These are phyloP conservation scores for Acmispon strigosus DNA, from an alignment of 306 rosid genomes.

Conservation along the genomic window DNA sequence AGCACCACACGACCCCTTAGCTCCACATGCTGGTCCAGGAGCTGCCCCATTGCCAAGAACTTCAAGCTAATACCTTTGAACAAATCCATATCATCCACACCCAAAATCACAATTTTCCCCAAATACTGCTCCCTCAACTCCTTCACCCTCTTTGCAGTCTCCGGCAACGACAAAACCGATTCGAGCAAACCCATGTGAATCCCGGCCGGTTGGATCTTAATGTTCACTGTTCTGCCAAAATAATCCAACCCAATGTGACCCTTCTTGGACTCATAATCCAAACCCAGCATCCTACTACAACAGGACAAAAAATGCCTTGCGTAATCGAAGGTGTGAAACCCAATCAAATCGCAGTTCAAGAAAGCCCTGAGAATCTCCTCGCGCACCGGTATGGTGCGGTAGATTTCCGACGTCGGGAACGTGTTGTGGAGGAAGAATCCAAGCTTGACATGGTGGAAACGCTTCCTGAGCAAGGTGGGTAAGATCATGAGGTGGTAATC, in stretches of 20 bases:
- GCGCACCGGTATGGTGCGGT: slow-evolving; percentile 48
- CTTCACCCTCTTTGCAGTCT: slow-evolving; percentile 30
- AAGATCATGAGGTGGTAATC: slow-evolving; percentile 71
- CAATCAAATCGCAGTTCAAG: slow-evolving; percentile 63
- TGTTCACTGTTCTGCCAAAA: slow-evolving; percentile 55
- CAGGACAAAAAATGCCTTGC: slow-evolving; percentile 71
- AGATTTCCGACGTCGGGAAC: slow-evolving; percentile 63
- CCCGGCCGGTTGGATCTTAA: slow-evolving; percentile 63
- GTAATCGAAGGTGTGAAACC: slow-evolving; percentile 70
- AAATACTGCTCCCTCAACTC: slow-evolving; percentile 30
- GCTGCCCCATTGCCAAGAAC: slow-evolving; percentile 55
- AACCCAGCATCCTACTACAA: slow-evolving; percentile 68
- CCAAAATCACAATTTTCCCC: slow-evolving; percentile 51
- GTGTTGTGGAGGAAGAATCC: slow-evolving; percentile 64
- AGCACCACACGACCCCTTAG: slow-evolving; percentile 47
- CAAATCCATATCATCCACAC: slow-evolving; percentile 70
- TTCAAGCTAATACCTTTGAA: slow-evolving; percentile 68
- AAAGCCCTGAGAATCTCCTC: slow-evolving; percentile 49
- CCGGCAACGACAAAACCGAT: slow-evolving; percentile 27
- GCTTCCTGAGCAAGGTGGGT: slow-evolving; percentile 51
- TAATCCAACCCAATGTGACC: slow-evolving; percentile 72
- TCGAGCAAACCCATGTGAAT: slow-evolving; percentile 63
- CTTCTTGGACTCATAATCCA: slow-evolving; percentile 63
- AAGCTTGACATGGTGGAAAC: slow-evolving; percentile 43
- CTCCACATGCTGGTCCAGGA: slow-evolving; percentile 23